Conservation (phyloP, 371 early-diverging fungal genomes). For the Mortierella sp. region DNA sequence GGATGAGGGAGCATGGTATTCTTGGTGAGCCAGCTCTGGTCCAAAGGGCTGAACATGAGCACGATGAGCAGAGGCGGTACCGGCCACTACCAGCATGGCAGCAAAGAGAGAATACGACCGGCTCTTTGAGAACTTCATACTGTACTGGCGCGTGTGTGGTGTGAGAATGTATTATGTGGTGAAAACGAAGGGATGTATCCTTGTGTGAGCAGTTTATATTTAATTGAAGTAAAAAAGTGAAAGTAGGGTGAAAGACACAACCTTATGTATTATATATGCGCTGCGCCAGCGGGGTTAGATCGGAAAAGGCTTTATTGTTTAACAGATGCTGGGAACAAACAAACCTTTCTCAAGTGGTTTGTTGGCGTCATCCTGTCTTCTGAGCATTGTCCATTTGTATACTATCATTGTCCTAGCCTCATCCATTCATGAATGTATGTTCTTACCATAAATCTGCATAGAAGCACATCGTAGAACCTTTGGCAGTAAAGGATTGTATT, state of each 20-base stretch:
- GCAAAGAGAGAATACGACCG: slow-evolving; percentile 49
- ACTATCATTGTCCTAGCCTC: no score
- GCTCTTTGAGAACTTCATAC: slow-evolving; percentile 51
- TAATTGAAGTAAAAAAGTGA: not conserved
- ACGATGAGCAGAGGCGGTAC: slow-evolving; percentile 40
- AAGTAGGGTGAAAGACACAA: not conserved
- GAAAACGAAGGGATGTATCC: not conserved
- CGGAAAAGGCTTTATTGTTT: no score
- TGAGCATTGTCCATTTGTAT: no score
- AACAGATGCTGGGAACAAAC: no score
- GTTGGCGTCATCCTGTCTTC: no score
- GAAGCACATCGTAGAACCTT: not conserved
- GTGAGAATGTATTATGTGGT: not conserved
- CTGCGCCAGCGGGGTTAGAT: not conserved
- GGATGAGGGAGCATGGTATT: slow-evolving; percentile 25
- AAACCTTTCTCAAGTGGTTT: no score
- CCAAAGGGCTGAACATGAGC: slow-evolving; percentile 56
- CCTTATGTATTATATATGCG: not conserved
- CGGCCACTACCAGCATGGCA: slow-evolving; percentile 44
- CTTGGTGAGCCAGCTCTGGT: slow-evolving; percentile 51
- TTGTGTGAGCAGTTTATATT: no score
- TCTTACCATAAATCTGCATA: no score
- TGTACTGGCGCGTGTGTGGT: not conserved
- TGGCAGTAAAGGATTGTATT: not conserved
- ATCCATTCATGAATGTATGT: no score